Percentiles rank a stretch among this genome's conserved stretches.
phyloP scores from a whole-genome alignment of 768 basidiomycete genomes.

The Boletus eberwhitei region DNA sequence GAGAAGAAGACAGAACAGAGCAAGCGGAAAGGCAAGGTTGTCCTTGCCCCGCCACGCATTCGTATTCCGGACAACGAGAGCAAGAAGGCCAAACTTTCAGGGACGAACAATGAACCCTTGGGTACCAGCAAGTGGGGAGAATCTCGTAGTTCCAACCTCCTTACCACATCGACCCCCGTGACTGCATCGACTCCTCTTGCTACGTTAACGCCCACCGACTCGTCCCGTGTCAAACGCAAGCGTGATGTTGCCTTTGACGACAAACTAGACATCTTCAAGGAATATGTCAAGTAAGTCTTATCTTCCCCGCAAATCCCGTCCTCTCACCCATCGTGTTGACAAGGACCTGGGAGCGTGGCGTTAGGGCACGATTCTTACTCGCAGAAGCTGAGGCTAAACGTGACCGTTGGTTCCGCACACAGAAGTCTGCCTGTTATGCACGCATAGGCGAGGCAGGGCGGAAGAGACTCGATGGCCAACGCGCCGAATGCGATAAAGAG shows the following conservation, averaged over 20 bases:
- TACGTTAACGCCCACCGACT: constrained; percentile 14
- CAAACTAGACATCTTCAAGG: constrained; percentile 24
- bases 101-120: constrained; percentile 26
- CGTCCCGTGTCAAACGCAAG: constrained; percentile 27
- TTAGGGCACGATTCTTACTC: constrained; percentile 25
- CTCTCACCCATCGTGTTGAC: neutral
- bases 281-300: constrained; percentile 28
- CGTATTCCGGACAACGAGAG: constrained; percentile 18
- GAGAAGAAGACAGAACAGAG: neutral
- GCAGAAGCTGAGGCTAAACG: constrained; percentile 29
- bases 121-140: constrained; percentile 13
- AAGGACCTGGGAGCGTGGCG: constrained; percentile 31
- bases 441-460: constrained; percentile 32
- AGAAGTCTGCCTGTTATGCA: constrained; percentile 28
- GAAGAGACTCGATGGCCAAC: constrained; percentile 27
- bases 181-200: constrained; percentile 13
- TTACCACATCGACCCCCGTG: constrained; percentile 4
- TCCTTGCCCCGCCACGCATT: constrained; percentile 25
- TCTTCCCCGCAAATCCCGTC: neutral
- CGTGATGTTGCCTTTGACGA: constrained; percentile 19
- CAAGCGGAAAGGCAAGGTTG: constrained; percentile 10
- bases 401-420: constrained; percentile 28
- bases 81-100: constrained; percentile 14
- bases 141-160: constrained; percentile 2
- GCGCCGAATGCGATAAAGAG: constrained; percentile 27